These are phyloP conservation scores for Suillus decipiens DNA, from an alignment of 768 basidiomycete species.

Conservation along the genomic window DNA sequence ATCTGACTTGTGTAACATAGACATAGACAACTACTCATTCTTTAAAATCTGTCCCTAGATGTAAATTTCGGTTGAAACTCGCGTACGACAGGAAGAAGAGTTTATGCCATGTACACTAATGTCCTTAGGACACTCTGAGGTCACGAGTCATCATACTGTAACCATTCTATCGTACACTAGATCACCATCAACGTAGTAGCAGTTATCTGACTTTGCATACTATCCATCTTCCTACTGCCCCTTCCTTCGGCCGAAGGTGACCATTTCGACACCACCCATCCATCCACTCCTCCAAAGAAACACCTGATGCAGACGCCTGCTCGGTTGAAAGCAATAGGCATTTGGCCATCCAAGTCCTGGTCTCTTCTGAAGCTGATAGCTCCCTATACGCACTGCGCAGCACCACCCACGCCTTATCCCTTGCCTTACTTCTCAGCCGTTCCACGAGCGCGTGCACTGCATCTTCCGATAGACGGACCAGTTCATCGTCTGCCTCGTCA, in stretches of 20 bases:
- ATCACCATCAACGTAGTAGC: neutral
- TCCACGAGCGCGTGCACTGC: slow-evolving; percentile 50
- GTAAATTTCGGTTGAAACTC: neutral
- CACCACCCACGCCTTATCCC: slow-evolving; percentile 58
- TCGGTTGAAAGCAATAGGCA: slow-evolving; percentile 48
- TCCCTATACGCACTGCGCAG: slow-evolving; percentile 68
- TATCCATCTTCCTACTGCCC: slow-evolving; percentile 58
- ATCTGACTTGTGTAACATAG: too few species aligned
- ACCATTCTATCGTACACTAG: neutral
- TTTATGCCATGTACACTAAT: neutral
- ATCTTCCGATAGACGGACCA: slow-evolving; percentile 30
- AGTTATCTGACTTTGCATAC: slow-evolving; percentile 50
- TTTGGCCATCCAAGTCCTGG: slow-evolving; percentile 48
- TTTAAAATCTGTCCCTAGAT: too few species aligned
- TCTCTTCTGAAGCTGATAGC: slow-evolving; percentile 41
- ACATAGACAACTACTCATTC: too few species aligned
- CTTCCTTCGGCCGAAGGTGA: slow-evolving; percentile 56
- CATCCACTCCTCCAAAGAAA: slow-evolving; percentile 57
- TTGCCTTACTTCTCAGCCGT: slow-evolving; percentile 49
- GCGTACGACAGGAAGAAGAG: neutral
- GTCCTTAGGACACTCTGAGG: neutral
- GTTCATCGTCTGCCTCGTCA: slow-evolving; percentile 10
- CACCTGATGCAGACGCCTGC: slow-evolving; percentile 26
- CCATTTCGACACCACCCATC: slow-evolving; percentile 41
- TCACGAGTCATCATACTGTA: neutral